phyloP scores from a whole-genome alignment of 1,284 basidiomycete genomes.

The Cerioporus squamosus region DNA sequence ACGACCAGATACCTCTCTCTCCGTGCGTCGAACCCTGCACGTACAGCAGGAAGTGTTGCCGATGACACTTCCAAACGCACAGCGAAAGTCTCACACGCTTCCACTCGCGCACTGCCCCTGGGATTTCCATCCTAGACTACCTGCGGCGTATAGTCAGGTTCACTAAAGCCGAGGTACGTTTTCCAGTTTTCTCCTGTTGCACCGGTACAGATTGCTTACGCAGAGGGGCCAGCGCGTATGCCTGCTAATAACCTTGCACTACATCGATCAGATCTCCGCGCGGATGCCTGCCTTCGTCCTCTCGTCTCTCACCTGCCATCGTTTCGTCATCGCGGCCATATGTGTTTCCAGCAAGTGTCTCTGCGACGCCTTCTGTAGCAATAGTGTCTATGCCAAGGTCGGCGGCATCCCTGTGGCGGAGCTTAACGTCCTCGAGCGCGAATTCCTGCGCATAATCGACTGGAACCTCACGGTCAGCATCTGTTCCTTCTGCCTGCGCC shows the following conservation, averaged over 20 bases:
- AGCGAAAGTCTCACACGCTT: constrained; percentile 90
- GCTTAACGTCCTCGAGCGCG: constrained; percentile 90
- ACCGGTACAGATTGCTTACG: constrained; percentile 10
- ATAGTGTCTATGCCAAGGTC: constrained; percentile 91
- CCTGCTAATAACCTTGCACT: constrained; percentile 87
- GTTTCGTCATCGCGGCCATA: constrained; percentile 91
- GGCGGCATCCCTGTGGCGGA: constrained; percentile 90
- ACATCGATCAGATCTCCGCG: constrained; percentile 93
- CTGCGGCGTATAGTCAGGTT: constrained; percentile 89
- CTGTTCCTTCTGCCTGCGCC: constrained; percentile 25
- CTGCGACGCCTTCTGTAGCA: constrained; percentile 93
- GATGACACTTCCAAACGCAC: constrained; percentile 25
- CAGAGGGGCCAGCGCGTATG: constrained; percentile 71
- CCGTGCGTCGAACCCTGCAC: constrained; percentile 56
- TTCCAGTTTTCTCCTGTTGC: constrained; percentile 24
- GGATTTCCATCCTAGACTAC: constrained; percentile 88
- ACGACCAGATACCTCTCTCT: constrained; percentile 88
- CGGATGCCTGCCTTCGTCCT: constrained; percentile 87
- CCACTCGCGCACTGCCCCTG: constrained; percentile 88
- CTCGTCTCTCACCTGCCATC: constrained; percentile 93
- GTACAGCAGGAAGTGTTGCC: constrained; percentile 25
- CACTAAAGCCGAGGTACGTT: constrained; percentile 85
- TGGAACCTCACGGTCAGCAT: constrained; percentile 89
- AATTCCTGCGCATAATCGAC: constrained; percentile 88
- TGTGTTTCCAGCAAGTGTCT: constrained; percentile 89